Base-by-base conservation (phyloP, 2,329 filamentous ascomycete species). In the Cercospora beticola region DNA sequence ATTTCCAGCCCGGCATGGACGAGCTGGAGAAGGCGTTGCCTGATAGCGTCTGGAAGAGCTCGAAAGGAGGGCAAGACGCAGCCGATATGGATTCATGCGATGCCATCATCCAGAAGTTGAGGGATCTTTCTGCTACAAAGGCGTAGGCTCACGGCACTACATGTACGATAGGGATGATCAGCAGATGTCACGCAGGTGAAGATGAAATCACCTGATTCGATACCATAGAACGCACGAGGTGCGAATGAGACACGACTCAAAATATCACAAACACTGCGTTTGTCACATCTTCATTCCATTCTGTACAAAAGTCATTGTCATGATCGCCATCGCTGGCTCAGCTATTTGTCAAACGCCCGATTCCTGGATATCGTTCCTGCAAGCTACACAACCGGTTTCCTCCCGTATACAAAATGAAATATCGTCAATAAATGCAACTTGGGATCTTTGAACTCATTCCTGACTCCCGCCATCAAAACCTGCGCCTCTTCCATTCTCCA, bases 21-120 rank as follows among this genome's bases (percentile, higher is more conserved):
- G 84, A 85, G 71, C 78, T 90, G 28, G 85, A 94, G 81, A 90
- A 93, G 78, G 83, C 85, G 26, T 83, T 93, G 70, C 87, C 89
- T 0, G 84, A 86, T 40, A 86, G 90, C 75, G 81, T 88, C 61
- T 86, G 88, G 76, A 79, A 79, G 1, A 64, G 69, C 12, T 80
- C 81, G 5, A 83, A 85, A 31, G 83, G 79, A 18, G 89, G 88
- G 74, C 82, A 94, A n/a, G 91, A 97, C 77, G 93, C 94, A 0
- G 83, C 82, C 21, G 89, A 97, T 79, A 98, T 98, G 95, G 91
- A 93, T 64, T 89, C 88, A 7, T 89, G 97, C 49, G 92, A 97
- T 69, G 70, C 73, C 64, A 57, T 80, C 18, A 78, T 80, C 36
- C 71, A 74, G 66, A 74, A 68, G 58, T 54, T 79, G 68, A 75